A percentile compares a stretch with the other conserved stretches of the same genome.
These are phyloP conservation scores for Platanus orientalis DNA, from an alignment of 164 flowering plant genomes.

Conservation along the genomic window DNA sequence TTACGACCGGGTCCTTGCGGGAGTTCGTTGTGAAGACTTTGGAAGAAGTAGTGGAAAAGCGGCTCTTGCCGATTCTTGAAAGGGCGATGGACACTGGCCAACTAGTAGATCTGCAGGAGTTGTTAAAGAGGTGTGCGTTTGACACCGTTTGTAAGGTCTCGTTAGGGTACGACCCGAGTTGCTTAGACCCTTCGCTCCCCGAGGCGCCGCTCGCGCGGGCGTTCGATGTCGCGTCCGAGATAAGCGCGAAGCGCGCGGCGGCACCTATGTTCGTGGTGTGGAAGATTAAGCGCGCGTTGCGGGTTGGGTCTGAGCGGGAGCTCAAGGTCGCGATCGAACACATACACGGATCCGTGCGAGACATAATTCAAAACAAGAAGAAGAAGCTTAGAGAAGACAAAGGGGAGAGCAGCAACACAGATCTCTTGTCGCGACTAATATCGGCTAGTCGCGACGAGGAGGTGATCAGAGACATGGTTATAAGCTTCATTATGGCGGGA, in stretches of 20 bases:
- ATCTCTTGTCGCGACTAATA: slow-evolving; percentile 54
- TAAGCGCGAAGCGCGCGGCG: slow-evolving; percentile 52
- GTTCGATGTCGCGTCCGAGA: slow-evolving; percentile 60
- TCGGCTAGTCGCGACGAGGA: slow-evolving; percentile 46
- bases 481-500: slow-evolving; percentile 89
- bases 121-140: slow-evolving; percentile 57
- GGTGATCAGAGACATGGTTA: slow-evolving; percentile 60
- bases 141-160: slow-evolving; percentile 61
- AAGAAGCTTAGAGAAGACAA: neutral
- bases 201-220: slow-evolving; percentile 35
- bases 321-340: slow-evolving; percentile 40
- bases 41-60: slow-evolving; percentile 38
- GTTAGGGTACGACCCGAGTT: slow-evolving; percentile 54
- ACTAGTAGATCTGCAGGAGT: slow-evolving; percentile 44
- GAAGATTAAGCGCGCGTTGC: slow-evolving; percentile 55
- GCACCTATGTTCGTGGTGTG: slow-evolving; percentile 49
- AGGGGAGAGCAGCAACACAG: too few relatives aligned
- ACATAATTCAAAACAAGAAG: slow-evolving; percentile 39
- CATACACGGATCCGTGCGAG: slow-evolving; percentile 37
- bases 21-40: slow-evolving; percentile 38
- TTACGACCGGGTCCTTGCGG: slow-evolving; percentile 45
- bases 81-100: slow-evolving; percentile 18
- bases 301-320: slow-evolving; percentile 52
- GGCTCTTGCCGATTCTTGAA: slow-evolving; percentile 55
- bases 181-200: too few relatives aligned